These are phyloP conservation scores for Lentithecium fluviatile DNA, from an alignment of 495 filamentous ascomycete genomes.

Conservation along the genomic window DNA sequence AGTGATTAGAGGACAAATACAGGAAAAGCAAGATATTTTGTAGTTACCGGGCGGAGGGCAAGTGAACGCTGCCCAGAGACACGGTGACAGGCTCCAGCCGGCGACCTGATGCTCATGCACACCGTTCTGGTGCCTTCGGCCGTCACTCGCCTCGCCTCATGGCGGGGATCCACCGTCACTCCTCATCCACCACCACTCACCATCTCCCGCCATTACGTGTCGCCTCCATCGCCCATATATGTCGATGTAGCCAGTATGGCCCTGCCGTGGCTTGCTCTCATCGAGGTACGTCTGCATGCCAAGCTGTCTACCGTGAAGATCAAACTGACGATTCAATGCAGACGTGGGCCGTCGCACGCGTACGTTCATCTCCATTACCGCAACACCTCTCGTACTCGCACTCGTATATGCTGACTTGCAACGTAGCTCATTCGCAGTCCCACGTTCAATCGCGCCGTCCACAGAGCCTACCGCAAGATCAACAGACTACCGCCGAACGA, in stretches of 20 bases:
- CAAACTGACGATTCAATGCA: slow-evolving; percentile 16
- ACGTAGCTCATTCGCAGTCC: slow-evolving; percentile 29
- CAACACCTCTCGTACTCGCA: neutral
- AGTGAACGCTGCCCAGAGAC: too few relatives aligned
- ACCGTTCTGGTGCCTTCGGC: neutral
- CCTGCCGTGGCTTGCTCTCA: slow-evolving; percentile 16
- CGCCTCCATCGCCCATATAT: neutral
- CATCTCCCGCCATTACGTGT: slow-evolving; percentile 9
- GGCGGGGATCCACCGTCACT: neutral
- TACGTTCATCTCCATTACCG: slow-evolving; percentile 2
- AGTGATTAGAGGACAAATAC: too few relatives aligned
- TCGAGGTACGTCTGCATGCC: slow-evolving; percentile 20
- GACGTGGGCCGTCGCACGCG: slow-evolving; percentile 26
- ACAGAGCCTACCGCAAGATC: slow-evolving; percentile 29
- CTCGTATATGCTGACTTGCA: slow-evolving; percentile 2
- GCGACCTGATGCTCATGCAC: too few relatives aligned
- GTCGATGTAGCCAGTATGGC: slow-evolving; percentile 10
- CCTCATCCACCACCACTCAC: neutral
- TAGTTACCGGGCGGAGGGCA: too few relatives aligned
- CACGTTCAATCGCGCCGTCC: slow-evolving; percentile 27
- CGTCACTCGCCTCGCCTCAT: neutral
- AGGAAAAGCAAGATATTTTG: too few relatives aligned
- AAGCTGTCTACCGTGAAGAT: neutral
- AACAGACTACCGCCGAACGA: slow-evolving; percentile 22
- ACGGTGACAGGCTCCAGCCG: too few relatives aligned